Conservation (phyloP, 129 eudicot genomes). For the Saposhnikovia divaricata region DNA sequence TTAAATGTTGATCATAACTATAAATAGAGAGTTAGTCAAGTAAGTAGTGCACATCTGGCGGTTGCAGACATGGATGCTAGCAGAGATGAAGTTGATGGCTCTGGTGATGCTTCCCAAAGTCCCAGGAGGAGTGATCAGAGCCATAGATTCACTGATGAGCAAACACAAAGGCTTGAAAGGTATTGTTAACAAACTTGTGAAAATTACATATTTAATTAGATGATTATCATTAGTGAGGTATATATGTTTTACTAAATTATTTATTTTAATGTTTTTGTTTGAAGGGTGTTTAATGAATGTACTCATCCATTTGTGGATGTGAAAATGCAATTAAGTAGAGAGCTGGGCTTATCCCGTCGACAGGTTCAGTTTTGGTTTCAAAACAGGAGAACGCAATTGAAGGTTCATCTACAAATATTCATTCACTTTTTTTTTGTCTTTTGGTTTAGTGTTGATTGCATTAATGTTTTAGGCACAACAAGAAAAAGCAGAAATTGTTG, state of each 20-base stretch:
- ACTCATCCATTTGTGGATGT: conserved; percentile 30
- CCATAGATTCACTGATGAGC: conserved; percentile 26
- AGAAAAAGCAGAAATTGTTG: conserved; percentile 46
- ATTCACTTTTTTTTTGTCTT: not conserved
- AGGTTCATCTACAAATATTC: conserved; percentile 31
- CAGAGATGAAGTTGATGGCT: not conserved
- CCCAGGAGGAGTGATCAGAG: not conserved
- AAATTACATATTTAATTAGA: not conserved
- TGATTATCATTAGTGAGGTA: not conserved
- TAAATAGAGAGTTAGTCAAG: too few species aligned
- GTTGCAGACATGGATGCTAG: not conserved
- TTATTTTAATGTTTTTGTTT: not conserved
- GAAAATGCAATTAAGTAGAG: conserved; percentile 21
- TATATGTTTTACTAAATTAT: not conserved
- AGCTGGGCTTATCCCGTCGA: too few species aligned
- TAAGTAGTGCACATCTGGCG: too few species aligned
- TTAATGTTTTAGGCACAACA: conserved; percentile 45
- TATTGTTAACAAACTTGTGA: not conserved
- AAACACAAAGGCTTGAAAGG: conserved; percentile 33
- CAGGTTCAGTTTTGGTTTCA: too few species aligned
- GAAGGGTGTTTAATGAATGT: conserved; percentile 27
- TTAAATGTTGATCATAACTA: too few species aligned
- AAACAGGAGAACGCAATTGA: conserved; percentile 47
- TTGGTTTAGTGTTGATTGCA: not conserved
- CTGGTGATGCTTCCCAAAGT: not conserved